A percentile compares a stretch with the other conserved stretches of the same genome.
Conservation (phyloP, 768 basidiomycete species). For the Mycena rebaudengoi region DNA sequence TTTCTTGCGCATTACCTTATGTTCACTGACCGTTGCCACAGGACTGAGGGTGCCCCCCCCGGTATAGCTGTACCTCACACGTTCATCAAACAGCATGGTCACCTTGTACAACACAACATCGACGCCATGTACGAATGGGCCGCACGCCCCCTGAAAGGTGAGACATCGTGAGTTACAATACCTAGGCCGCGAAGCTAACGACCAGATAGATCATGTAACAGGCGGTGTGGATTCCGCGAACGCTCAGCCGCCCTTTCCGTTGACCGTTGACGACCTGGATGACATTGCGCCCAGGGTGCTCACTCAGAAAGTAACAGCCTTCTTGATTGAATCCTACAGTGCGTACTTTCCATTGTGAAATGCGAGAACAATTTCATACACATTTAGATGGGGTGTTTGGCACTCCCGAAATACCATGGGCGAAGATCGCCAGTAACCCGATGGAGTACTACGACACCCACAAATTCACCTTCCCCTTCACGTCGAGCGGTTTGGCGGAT, state of each 20-base stretch:
- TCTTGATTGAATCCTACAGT: neutral
- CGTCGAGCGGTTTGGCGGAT: too few species aligned
- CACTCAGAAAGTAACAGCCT: neutral
- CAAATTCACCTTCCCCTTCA: too few species aligned
- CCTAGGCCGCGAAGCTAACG: neutral
- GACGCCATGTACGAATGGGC: constrained; percentile 9
- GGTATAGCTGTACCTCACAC: neutral
- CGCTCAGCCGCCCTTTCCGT: neutral
- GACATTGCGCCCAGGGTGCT: neutral
- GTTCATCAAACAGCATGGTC: neutral
- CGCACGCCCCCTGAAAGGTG: constrained; percentile 7
- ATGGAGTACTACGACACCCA: neutral
- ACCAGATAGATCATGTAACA: neutral
- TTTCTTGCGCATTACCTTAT: neutral
- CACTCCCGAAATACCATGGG: neutral
- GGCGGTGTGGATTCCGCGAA: neutral
- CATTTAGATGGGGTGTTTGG: neutral
- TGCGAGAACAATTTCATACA: too few species aligned
- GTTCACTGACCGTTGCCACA: neutral
- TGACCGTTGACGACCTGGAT: neutral
- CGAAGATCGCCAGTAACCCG: neutral
- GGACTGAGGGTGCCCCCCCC: constrained; percentile 6
- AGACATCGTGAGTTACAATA: neutral
- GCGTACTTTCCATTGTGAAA: neutral
- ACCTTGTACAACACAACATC: neutral